Percentiles rank a stretch among this genome's conserved stretches.
Evolutionary conservation across 495 filamentous ascomycete genomes (phyloP).

Genomic region (Collariella sp.): DNA sequence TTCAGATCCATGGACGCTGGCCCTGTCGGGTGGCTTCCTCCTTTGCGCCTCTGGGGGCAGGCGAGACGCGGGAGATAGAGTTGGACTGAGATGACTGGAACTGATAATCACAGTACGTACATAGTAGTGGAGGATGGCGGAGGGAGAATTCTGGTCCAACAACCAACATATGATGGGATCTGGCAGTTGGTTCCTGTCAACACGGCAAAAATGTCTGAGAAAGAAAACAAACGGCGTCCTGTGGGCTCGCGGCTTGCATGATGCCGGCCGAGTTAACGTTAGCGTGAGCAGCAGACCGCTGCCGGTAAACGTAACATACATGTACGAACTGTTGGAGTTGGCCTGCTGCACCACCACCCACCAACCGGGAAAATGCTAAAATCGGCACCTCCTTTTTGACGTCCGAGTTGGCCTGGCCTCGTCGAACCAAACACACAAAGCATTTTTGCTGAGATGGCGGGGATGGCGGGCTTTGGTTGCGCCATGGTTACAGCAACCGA

Average conservation of each 20-base stretch:
- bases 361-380: not conserved
- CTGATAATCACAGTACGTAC: too few relatives aligned
- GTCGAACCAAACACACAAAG: not conserved
- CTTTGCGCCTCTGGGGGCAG: too few relatives aligned
- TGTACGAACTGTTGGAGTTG: not conserved
- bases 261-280: too few relatives aligned
- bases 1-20: slow-evolving; percentile 4
- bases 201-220: not conserved
- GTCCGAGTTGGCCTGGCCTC: not conserved
- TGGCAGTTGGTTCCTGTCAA: too few relatives aligned
- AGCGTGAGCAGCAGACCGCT: not conserved
- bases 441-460: not conserved
- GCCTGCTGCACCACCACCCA: not conserved
- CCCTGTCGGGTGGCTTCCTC: not conserved
- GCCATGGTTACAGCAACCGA: not conserved
- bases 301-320: not conserved
- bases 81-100: too few relatives aligned
- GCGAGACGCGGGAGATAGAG: too few relatives aligned
- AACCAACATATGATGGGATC: too few relatives aligned
- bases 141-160: too few relatives aligned
- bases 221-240: not conserved
- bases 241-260: too few relatives aligned
- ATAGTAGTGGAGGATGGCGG: too few relatives aligned
- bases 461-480: not conserved
- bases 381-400: not conserved